phyloP scores from a whole-genome alignment of 371 early-diverging fungal species.

The Mortierella polycephala region DNA sequence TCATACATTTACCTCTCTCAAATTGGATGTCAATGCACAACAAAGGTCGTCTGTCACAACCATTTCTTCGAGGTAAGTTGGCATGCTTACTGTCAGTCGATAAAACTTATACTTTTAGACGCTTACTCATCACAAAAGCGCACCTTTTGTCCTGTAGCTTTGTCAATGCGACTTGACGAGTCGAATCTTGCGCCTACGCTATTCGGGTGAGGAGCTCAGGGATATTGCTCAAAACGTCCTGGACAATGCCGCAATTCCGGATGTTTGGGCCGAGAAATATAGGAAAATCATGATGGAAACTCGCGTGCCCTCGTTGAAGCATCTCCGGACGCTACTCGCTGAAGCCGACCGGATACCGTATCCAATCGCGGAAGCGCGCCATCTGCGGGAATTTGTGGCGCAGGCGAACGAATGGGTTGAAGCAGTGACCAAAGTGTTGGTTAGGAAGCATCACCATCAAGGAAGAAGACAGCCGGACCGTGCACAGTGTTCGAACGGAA shows the following conservation, averaged over 20 bases:
- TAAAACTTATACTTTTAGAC: too few relatives aligned
- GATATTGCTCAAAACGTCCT: conserved; percentile 53
- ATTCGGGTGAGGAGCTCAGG: conserved; percentile 63
- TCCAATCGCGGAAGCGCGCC: conserved; percentile 58
- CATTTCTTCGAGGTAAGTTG: conserved; percentile 62
- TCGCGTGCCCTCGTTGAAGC: conserved; percentile 63
- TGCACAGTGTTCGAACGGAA: conserved; percentile 29
- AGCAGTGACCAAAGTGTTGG: conserved; percentile 55
- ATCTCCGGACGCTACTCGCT: conserved; percentile 58
- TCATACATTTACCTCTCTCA: conserved; percentile 77
- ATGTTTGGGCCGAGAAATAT: conserved; percentile 59
- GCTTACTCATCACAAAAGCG: too few relatives aligned
- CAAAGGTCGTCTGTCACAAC: conserved; percentile 68
- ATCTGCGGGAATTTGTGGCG: conserved; percentile 60
- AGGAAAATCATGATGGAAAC: conserved; percentile 55
- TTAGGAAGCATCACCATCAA: conserved; percentile 55
- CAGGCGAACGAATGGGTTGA: conserved; percentile 63
- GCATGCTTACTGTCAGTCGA: background rate
- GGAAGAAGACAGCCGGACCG: conserved; percentile 49
- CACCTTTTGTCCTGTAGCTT: conserved; percentile 34
- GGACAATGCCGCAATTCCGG: conserved; percentile 46
- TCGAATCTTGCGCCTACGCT: conserved; percentile 62
- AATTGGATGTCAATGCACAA: conserved; percentile 72
- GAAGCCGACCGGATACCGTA: conserved; percentile 64
- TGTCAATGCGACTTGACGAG: conserved; percentile 63